Conservation (phyloP, 2,329 filamentous ascomycete species). For the Nannizzia gypsea region DNA sequence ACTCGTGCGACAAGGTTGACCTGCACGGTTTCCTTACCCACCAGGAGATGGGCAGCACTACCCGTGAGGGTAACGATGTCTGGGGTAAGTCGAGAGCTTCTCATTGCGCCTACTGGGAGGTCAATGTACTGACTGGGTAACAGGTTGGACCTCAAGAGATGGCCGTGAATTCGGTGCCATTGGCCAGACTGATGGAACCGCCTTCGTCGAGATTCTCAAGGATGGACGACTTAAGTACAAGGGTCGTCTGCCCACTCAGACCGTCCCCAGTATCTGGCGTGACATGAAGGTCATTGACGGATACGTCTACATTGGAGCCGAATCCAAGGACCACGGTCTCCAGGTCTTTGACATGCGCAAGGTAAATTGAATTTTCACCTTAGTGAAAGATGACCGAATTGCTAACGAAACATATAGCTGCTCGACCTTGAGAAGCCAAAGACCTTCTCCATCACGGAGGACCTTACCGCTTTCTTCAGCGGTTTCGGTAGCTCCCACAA, state of each 20-base stretch:
- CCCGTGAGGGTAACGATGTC: conserved; percentile 29
- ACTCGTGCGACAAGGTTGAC: conserved; percentile 30
- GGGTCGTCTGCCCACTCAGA: conserved; percentile 37
- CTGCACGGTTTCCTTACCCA: conserved; percentile 31
- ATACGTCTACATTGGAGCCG: conserved; percentile 25
- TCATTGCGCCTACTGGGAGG: background rate
- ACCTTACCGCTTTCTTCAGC: conserved; percentile 33
- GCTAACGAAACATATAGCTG: conserved; percentile 31
- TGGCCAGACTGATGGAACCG: conserved; percentile 40
- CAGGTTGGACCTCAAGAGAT: conserved; percentile 38
- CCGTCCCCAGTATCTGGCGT: conserved; percentile 24
- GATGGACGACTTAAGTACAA: conserved; percentile 38
- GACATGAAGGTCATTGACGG: conserved; percentile 27
- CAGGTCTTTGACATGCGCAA: conserved; percentile 54
- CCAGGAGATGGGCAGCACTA: conserved; percentile 27
- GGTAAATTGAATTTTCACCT: conserved; percentile 5
- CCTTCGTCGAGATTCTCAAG: conserved; percentile 39
- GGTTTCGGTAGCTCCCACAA: conserved; percentile 41
- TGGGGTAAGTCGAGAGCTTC: conserved; percentile 19
- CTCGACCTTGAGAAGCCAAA: conserved; percentile 33
- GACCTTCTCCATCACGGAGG: conserved; percentile 33
- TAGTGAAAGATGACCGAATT: background rate
- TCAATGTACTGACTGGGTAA: background rate
- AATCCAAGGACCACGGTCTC: conserved; percentile 43
- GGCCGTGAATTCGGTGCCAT: conserved; percentile 42